These are phyloP conservation scores for Lepidium africanum DNA, from an alignment of 345 rosid genomes.

Conservation along the genomic window DNA sequence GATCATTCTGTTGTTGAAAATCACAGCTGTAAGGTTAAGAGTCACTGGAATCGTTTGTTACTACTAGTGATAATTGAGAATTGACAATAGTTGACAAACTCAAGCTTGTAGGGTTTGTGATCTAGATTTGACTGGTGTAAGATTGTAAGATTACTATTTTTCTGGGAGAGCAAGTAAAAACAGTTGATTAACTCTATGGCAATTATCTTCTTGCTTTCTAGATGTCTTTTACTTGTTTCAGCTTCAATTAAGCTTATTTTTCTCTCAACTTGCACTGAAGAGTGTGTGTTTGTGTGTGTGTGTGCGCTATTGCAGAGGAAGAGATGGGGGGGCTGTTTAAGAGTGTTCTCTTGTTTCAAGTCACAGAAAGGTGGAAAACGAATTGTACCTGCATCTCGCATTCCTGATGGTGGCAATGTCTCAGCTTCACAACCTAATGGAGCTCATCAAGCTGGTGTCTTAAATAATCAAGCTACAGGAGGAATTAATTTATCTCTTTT, in stretches of 20 bases:
- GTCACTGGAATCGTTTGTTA: not conserved
- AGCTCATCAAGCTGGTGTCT: constrained; percentile 51
- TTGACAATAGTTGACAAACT: not conserved
- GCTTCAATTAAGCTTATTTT: not conserved
- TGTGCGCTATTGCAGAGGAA: constrained; percentile 46
- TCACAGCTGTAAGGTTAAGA: not conserved
- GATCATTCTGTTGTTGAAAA: not conserved
- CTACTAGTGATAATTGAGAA: not conserved
- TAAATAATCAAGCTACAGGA: constrained; percentile 50
- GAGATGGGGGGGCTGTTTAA: constrained; percentile 93
- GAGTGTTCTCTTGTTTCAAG: constrained; percentile 75
- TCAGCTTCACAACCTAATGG: constrained; percentile 65
- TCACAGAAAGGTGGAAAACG: constrained; percentile 85
- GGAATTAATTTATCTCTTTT: constrained; percentile 64
- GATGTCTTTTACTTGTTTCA: not conserved
- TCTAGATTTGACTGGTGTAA: constrained; percentile 14
- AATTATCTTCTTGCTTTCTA: not conserved
- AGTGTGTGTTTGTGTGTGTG: not conserved
- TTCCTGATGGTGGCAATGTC: constrained; percentile 63
- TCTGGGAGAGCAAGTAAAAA: not conserved
- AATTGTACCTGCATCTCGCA: constrained; percentile 82
- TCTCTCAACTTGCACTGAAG: not conserved
- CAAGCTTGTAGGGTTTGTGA: not conserved
- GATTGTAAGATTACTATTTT: not conserved
- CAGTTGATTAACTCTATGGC: not conserved